A percentile compares a stretch with the other conserved stretches of the same genome.
These are phyloP conservation scores for Emydomyces testavorans DNA, from an alignment of 2,329 filamentous ascomycete genomes.

Conservation along the genomic window DNA sequence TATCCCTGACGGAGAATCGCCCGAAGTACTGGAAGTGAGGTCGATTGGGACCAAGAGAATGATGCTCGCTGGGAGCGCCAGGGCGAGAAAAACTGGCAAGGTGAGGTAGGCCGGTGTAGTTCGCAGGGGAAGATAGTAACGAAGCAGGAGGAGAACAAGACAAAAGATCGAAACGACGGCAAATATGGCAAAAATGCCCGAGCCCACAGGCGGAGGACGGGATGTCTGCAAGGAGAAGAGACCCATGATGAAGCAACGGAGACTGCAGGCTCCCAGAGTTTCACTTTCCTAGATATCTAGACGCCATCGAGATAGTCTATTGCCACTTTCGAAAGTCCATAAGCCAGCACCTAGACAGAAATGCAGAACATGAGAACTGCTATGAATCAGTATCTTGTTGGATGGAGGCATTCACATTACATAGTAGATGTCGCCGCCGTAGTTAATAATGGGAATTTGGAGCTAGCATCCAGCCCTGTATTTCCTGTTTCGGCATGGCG, in stretches of 20 bases:
- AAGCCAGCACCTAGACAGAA: background rate
- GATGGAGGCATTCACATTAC: background rate
- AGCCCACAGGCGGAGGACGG: slow-evolving; percentile 50
- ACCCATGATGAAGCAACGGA: slow-evolving; percentile 7
- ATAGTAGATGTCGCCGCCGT: too few relatives aligned
- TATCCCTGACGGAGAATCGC: slow-evolving; percentile 65
- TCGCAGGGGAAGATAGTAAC: slow-evolving; percentile 81
- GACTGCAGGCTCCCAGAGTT: background rate
- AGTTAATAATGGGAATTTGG: too few relatives aligned
- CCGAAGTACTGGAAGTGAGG: slow-evolving; percentile 71
- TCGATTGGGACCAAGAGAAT: slow-evolving; percentile 91
- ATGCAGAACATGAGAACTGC: background rate
- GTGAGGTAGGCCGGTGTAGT: slow-evolving; percentile 81
- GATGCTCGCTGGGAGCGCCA: slow-evolving; percentile 83
- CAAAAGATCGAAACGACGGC: slow-evolving; percentile 63
- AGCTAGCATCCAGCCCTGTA: too few relatives aligned
- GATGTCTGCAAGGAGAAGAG: background rate
- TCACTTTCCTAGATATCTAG: background rate
- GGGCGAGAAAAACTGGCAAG: slow-evolving; percentile 88
- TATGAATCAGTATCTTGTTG: background rate
- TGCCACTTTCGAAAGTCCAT: background rate
- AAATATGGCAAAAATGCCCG: slow-evolving; percentile 63
- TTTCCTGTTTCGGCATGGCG: too few relatives aligned
- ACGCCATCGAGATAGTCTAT: background rate
- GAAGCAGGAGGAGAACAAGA: slow-evolving; percentile 69